Evolutionary conservation across 108 stramenopile genomes (phyloP).

Genomic region (Nannochloropsis gaditana): DNA sequence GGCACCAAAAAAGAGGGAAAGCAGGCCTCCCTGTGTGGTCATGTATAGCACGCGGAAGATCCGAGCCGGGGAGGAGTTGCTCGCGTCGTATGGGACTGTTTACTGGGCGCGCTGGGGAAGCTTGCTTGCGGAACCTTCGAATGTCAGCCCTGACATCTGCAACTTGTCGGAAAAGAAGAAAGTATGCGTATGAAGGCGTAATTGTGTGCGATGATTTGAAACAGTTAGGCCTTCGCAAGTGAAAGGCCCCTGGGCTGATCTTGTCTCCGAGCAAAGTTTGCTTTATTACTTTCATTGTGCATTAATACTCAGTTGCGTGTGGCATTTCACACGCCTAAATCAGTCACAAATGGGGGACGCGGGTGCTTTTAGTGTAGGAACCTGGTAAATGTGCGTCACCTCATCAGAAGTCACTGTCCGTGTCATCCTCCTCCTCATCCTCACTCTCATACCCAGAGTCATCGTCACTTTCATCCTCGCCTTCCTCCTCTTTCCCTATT

Average conservation of each 20-base stretch:
- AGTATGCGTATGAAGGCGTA: too few species aligned
- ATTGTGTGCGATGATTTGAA: too few species aligned
- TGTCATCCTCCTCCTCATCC: constrained; percentile 7
- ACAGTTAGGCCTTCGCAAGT: too few species aligned
- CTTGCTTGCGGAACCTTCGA: not conserved
- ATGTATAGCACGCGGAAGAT: constrained; percentile 14
- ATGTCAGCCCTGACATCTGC: not conserved
- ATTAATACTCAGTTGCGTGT: not conserved
- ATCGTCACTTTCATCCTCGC: not conserved
- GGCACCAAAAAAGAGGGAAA: not conserved
- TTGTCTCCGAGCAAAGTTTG: not conserved
- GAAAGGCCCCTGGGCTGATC: not conserved
- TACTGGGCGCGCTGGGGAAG: not conserved
- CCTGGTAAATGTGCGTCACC: not conserved
- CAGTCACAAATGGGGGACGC: too few species aligned
- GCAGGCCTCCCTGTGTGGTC: not conserved
- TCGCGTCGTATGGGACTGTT: not conserved
- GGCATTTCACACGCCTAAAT: not conserved
- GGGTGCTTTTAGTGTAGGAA: too few species aligned
- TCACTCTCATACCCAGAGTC: not conserved
- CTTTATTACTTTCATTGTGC: not conserved
- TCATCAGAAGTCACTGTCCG: not conserved
- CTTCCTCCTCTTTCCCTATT: not conserved
- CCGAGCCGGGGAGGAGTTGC: constrained; percentile 8
- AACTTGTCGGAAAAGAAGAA: too few species aligned